Evolutionary conservation across 805 yeast genomes (phyloP), one percentile per base, ranked within the genome.

Genomic region (Cyberlindnera mycetangii): DNA sequence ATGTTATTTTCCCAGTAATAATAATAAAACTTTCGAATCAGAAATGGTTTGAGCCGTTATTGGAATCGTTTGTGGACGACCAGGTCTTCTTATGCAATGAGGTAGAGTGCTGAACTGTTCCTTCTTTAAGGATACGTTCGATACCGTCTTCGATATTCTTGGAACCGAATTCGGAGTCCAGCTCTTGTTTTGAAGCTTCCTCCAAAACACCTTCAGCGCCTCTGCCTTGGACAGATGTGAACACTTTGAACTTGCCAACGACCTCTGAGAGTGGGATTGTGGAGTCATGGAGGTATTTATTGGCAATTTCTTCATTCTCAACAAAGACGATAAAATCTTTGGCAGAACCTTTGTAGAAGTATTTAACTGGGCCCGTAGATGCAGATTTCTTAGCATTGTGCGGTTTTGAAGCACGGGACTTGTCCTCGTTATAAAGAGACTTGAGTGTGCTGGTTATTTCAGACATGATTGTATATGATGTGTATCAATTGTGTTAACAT

Each of bases 171-270:
- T 87, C 93, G 50, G 75, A 75, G 40, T 72, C 73, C 32, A 88
- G 60, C 48, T 81, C 85, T 16, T 70, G 67, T 44, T 78, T 75
- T 7, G 92, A 83, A 2, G 92, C 95, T 55, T 78, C 81, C 41
- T 83, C 86, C 20, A 85, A 60, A 8, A 74, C 72, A 45, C 96
- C 96, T 54, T 79, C 85, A 4, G 79, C 67, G 25, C 95, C 96
- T 32, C 67, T 68, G 37, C 86, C 84, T 19, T 69, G 70, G 48
- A 74, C 73, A 44, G 78, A 76, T 18, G 76, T 71, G 59, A 73
- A 89, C n/a, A 88, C 72, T 55, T 83, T 76, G 68, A 76, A 85
- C 8, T 74, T 70, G 0, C 83, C 81, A 1, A 85, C 80, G 5
- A 84, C 75, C 32, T 78, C 81, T 11, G 79, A 68, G 45, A 83